phyloP scores from a whole-genome alignment of 495 filamentous ascomycete genomes.

The Neurospora sp. region DNA sequence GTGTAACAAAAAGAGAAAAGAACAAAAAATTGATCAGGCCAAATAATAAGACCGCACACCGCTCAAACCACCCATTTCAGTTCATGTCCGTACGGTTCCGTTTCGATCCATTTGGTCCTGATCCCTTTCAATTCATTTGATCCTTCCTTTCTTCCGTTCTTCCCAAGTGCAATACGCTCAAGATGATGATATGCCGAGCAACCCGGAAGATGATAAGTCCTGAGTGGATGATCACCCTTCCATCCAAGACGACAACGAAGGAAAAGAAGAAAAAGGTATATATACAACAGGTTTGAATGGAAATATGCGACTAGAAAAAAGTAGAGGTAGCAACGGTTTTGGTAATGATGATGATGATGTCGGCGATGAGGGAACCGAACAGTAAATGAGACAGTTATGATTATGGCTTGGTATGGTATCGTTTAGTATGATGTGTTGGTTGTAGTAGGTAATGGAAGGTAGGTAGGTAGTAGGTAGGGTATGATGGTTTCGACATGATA shows the following conservation, averaged over 20 bases:
- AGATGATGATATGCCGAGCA: not conserved
- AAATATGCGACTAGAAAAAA: not conserved
- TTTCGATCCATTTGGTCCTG: not conserved
- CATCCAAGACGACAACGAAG: not conserved
- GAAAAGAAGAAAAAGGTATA: not conserved
- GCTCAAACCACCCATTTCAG: not conserved
- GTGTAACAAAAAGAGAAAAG: not conserved
- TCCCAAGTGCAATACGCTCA: not conserved
- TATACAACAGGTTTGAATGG: not conserved
- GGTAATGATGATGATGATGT: not conserved
- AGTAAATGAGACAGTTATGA: not conserved
- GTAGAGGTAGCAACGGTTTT: not conserved
- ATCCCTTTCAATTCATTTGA: not conserved
- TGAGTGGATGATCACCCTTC: not conserved
- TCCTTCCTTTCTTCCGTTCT: not conserved
- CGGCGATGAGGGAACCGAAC: not conserved
- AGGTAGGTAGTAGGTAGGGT: not conserved
- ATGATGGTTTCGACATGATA: not conserved
- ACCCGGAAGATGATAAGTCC: not conserved
- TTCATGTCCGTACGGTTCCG: not conserved
- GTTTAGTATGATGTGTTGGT: not conserved
- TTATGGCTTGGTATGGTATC: not conserved
- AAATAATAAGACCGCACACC: not conserved
- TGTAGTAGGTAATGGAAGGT: not conserved
- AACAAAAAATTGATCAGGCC: not conserved